Conservation (phyloP, 192 early-diverging fungal species). For the Rhizophagus sp. region DNA sequence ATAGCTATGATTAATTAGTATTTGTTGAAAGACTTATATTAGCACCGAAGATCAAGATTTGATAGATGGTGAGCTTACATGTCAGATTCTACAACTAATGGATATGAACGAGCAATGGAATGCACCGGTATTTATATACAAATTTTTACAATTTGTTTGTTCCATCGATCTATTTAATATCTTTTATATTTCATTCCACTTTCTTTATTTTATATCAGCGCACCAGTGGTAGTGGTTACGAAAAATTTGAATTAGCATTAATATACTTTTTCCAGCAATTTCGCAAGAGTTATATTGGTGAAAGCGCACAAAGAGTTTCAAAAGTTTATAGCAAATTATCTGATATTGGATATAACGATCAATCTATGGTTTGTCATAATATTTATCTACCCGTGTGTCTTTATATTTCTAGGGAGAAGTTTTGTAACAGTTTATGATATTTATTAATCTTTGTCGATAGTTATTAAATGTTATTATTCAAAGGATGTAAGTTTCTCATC, state of each 20-base stretch:
- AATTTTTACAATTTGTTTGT: neutral
- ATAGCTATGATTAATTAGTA: conserved; percentile 12
- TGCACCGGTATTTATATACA: conserved; percentile 41
- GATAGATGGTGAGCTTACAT: conserved; percentile 74
- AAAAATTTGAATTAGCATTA: conserved; percentile 76
- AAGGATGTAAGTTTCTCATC: conserved; percentile 1
- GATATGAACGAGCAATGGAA: conserved; percentile 61
- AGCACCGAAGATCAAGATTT: conserved; percentile 78
- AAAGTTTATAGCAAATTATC: conserved; percentile 69
- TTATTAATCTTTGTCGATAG: neutral
- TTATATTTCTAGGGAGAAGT: neutral
- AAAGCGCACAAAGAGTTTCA: conserved; percentile 56
- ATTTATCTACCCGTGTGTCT: neutral
- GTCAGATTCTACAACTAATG: conserved; percentile 69
- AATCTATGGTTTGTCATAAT: conserved; percentile 36
- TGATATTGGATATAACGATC: conserved; percentile 70
- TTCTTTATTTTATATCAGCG: conserved; percentile 32
- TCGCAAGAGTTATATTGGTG: conserved; percentile 80
- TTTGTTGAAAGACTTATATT: conserved; percentile 56
- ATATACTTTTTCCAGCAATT: conserved; percentile 80
- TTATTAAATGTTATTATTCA: neutral
- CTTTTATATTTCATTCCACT: neutral
- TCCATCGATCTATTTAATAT: neutral
- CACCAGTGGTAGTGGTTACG: conserved; percentile 50
- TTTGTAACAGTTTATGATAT: neutral